phyloP scores from a whole-genome alignment of 2,329 filamentous ascomycete genomes.

The Lasiodiplodia gonubiensis region DNA sequence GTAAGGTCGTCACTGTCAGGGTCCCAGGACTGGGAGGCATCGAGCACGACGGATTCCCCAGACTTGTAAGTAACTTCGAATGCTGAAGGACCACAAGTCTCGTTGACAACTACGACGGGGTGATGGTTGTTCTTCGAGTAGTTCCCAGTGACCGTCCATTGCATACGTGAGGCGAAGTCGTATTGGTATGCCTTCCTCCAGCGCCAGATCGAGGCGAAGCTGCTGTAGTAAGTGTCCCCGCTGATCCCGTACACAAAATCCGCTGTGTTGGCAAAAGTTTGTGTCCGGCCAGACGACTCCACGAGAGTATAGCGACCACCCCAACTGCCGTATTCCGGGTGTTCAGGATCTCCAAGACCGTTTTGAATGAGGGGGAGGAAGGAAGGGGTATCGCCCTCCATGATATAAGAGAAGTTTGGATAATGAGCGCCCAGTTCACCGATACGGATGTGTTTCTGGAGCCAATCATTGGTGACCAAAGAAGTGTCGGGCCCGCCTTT shows the following conservation, averaged over 20 bases:
- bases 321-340: constrained; percentile 51
- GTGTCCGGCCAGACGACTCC: constrained; percentile 29
- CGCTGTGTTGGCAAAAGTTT: constrained; percentile 41
- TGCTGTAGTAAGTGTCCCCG: constrained; percentile 38
- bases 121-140: constrained; percentile 31
- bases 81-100: constrained; percentile 21
- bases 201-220: constrained; percentile 49
- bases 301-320: constrained; percentile 47
- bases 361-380: constrained; percentile 52
- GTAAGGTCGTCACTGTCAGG: constrained; percentile 30
- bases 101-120: constrained; percentile 31
- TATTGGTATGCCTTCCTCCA: constrained; percentile 51
- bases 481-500: constrained; percentile 49
- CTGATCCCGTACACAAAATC: constrained; percentile 45
- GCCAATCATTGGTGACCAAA: constrained; percentile 53
- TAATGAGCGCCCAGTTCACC: constrained; percentile 52
- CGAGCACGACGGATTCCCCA: constrained; percentile 28
- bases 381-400: constrained; percentile 54
- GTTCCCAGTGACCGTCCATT: constrained; percentile 41
- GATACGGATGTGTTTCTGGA: constrained; percentile 55
- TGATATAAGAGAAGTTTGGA: constrained; percentile 52
- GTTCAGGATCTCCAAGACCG: constrained; percentile 46
- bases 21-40: constrained; percentile 32
- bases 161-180: constrained; percentile 52
- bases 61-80: constrained; percentile 25